phyloP scores from a whole-genome alignment of 2,329 filamentous ascomycete species.

The Scopulariopsis brevicaulis region DNA sequence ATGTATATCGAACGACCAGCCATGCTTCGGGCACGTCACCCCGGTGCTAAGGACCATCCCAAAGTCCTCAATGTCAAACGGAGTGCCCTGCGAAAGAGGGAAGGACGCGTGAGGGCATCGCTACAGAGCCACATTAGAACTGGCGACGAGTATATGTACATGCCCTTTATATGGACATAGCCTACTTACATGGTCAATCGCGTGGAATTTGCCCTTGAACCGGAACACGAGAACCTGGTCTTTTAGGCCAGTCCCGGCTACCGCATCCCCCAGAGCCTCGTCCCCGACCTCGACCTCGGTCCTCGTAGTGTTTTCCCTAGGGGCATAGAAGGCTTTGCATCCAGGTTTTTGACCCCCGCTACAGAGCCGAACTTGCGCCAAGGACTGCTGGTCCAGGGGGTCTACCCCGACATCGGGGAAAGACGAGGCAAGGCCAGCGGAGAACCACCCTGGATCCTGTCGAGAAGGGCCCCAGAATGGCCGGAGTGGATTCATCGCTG shows the following conservation, averaged over 20 bases:
- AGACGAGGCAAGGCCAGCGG: constrained; percentile 39
- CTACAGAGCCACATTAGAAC: constrained; percentile 19
- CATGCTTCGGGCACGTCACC: constrained; percentile 48
- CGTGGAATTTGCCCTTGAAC: constrained; percentile 53
- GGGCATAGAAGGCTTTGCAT: constrained; percentile 49
- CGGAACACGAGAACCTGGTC: constrained; percentile 56
- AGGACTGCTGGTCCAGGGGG: constrained; percentile 18
- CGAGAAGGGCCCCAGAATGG: constrained; percentile 11
- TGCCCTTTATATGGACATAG: background rate
- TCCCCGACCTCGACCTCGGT: constrained; percentile 22
- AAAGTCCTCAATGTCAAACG: constrained; percentile 66
- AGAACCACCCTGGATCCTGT: constrained; percentile 32
- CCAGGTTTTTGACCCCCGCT: constrained; percentile 27
- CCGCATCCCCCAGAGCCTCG: constrained; percentile 16
- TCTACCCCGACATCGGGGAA: constrained; percentile 36
- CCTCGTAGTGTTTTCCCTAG: constrained; percentile 23
- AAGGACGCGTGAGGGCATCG: constrained; percentile 58
- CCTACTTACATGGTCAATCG: constrained; percentile 53
- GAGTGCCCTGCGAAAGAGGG: constrained; percentile 48
- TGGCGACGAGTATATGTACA: background rate
- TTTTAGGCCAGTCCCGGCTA: constrained; percentile 25
- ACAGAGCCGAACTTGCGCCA: constrained; percentile 26
- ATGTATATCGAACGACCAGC: constrained; percentile 59
- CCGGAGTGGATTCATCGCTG: constrained; percentile 12
- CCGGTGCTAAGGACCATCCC: constrained; percentile 51